These are phyloP conservation scores for Camelina neglecta DNA, from an alignment of 345 rosid genomes.

Conservation along the genomic window DNA sequence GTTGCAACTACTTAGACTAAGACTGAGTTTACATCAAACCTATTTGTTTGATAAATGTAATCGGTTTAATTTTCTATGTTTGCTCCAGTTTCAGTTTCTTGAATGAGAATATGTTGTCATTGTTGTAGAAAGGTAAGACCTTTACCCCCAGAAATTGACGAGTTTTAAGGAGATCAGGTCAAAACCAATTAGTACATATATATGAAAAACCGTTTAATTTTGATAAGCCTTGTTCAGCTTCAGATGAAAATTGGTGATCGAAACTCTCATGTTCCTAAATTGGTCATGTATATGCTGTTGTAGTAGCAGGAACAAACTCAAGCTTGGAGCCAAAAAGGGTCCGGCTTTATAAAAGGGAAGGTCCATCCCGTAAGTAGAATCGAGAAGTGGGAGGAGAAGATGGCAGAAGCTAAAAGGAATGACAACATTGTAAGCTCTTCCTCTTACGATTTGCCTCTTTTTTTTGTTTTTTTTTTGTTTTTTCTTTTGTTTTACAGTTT, in stretches of 20 bases:
- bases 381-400: slow-evolving; percentile 62
- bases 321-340: slow-evolving; percentile 32
- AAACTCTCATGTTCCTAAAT: slow-evolving; percentile 17
- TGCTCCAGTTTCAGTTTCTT: too few species aligned
- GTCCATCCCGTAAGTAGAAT: slow-evolving; percentile 52
- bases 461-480: too few species aligned
- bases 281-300: slow-evolving; percentile 38
- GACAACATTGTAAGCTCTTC: too few species aligned
- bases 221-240: neutral
- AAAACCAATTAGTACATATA: neutral
- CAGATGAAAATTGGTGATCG: too few species aligned
- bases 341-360: slow-evolving; percentile 45
- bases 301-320: slow-evolving; percentile 23
- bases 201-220: neutral
- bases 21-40: too few species aligned
- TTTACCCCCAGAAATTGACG: neutral
- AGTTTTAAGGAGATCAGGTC: slow-evolving; percentile 4
- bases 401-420: slow-evolving; percentile 55
- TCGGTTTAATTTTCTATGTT: too few species aligned
- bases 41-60: too few species aligned
- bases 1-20: too few species aligned
- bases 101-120: neutral
- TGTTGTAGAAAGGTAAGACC: slow-evolving; percentile 49
- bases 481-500: too few species aligned
- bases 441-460: too few species aligned